These are phyloP conservation scores for Endotrypanum monterogeii DNA, from an alignment of 208 protist species.

Conservation along the genomic window DNA sequence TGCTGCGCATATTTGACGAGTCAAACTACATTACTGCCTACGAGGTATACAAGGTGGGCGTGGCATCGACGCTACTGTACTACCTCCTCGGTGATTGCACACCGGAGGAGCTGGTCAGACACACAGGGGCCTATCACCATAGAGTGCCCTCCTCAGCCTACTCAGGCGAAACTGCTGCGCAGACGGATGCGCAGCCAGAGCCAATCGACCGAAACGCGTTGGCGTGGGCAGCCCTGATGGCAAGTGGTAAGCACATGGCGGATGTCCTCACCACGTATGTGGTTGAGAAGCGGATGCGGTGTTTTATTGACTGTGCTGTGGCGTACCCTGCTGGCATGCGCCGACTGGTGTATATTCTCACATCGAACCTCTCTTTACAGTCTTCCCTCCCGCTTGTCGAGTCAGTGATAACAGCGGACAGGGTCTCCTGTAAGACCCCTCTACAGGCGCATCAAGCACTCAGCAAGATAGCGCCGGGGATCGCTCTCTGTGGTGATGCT, in stretches of 20 bases:
- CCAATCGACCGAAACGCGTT: slow-evolving; percentile 32
- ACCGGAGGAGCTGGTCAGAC: slow-evolving; percentile 34
- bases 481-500: slow-evolving; percentile 54
- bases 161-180: slow-evolving; percentile 12
- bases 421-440: slow-evolving; percentile 59
- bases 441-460: slow-evolving; percentile 52
- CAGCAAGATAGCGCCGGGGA: slow-evolving; percentile 48
- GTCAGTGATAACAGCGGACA: slow-evolving; percentile 55
- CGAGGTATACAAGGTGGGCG: slow-evolving; percentile 47
- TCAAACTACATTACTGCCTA: slow-evolving; percentile 46
- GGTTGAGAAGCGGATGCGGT: slow-evolving; percentile 44
- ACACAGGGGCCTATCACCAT: slow-evolving; percentile 29
- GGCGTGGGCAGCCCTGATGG: slow-evolving; percentile 41
- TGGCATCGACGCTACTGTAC: slow-evolving; percentile 38
- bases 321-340: slow-evolving; percentile 43
- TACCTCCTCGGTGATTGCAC: slow-evolving; percentile 46
- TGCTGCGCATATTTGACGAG: slow-evolving; percentile 36
- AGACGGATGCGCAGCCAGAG: slow-evolving; percentile 3
- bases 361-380: slow-evolving; percentile 51
- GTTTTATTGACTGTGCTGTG: slow-evolving; percentile 41
- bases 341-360: slow-evolving; percentile 49
- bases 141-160: slow-evolving; percentile 40
- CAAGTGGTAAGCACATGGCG: slow-evolving; percentile 44
- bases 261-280: slow-evolving; percentile 48
- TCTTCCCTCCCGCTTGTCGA: slow-evolving; percentile 72